These are phyloP conservation scores for Tuber magnatum DNA, from an alignment of 495 filamentous ascomycete genomes.

Conservation along the genomic window DNA sequence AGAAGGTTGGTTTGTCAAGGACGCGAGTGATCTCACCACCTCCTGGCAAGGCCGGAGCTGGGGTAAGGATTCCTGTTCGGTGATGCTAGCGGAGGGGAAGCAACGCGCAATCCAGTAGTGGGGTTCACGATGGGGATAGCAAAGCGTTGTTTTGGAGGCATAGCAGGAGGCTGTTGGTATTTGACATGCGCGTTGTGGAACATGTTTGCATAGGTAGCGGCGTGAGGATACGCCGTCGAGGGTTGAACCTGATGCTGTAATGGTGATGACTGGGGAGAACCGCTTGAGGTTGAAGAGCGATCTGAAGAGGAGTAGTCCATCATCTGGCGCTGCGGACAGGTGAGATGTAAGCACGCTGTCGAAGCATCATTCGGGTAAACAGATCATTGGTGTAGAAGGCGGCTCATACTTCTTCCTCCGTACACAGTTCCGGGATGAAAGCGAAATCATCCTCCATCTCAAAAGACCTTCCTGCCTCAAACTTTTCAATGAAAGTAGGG, in stretches of 20 bases:
- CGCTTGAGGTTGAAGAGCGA: conserved; percentile 86
- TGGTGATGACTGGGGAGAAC: conserved; percentile 87
- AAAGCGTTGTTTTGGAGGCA: conserved; percentile 64
- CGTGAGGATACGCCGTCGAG: conserved; percentile 40
- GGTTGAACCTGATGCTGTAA: conserved; percentile 71
- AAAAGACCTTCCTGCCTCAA: conserved; percentile 89
- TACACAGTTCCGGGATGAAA: conserved; percentile 89
- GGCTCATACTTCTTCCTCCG: conserved; percentile 83
- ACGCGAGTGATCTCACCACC: conserved; percentile 32
- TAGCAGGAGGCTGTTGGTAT: conserved; percentile 71
- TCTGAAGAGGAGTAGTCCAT: conserved; percentile 86
- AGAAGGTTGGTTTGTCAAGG: conserved; percentile 8
- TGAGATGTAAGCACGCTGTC: conserved; percentile 31
- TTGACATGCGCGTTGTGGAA: conserved; percentile 39
- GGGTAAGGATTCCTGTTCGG: conserved; percentile 34
- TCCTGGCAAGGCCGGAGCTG: conserved; percentile 34
- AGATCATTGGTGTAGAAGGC: conserved; percentile 14
- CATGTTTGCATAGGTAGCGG: conserved; percentile 36
- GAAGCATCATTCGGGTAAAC: conserved; percentile 18
- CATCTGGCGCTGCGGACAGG: conserved; percentile 59
- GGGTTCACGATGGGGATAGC: conserved; percentile 99
- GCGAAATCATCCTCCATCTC: conserved; percentile 95
- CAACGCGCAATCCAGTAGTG: conserved; percentile 74
- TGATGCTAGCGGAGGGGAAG: conserved; percentile 66
- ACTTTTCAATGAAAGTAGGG: conserved; percentile 69